A percentile compares a stretch with the other conserved stretches of the same genome.
phyloP scores from a whole-genome alignment of 163 green algal species.

The Chloromonas sp. region DNA sequence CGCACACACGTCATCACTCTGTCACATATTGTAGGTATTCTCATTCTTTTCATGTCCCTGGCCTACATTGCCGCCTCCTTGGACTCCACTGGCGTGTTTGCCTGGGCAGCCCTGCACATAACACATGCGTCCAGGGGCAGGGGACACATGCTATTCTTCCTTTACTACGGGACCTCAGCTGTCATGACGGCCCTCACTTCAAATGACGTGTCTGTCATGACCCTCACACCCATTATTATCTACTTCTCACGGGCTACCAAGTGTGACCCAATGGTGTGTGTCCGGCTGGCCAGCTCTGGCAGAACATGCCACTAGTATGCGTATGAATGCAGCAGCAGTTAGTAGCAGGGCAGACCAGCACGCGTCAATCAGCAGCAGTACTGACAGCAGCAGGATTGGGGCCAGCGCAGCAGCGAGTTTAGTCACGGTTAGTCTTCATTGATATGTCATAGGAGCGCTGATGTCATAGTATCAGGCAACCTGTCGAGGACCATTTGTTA shows the following conservation, averaged over 20 bases:
- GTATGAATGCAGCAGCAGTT: no score
- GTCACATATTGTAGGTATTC: conserved; percentile 17
- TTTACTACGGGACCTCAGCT: conserved; percentile 32
- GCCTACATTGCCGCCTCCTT: conserved; percentile 36
- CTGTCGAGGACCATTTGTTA: no score
- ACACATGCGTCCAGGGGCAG: conserved; percentile 11
- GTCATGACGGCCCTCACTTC: conserved; percentile 36
- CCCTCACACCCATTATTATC: conserved; percentile 43
- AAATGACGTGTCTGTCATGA: conserved; percentile 46
- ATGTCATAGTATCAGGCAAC: no score
- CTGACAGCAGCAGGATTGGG: no score
- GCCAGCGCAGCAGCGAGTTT: no score
- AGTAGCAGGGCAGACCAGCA: no score
- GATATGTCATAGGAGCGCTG: no score
- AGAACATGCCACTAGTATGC: no score
- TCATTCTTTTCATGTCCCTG: conserved; percentile 46
- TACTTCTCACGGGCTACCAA: conserved; percentile 36
- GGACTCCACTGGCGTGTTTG: conserved; percentile 37
- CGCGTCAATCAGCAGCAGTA: no score
- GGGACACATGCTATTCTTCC: conserved; percentile 32
- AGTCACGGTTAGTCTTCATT: no score
- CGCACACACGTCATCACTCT: not conserved
- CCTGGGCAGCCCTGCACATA: conserved; percentile 17
- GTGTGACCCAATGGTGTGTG: conserved; percentile 22
- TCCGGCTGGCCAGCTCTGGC: no score